phyloP scores from a whole-genome alignment of 768 basidiomycete species.

The Leccinum fibrillosum region DNA sequence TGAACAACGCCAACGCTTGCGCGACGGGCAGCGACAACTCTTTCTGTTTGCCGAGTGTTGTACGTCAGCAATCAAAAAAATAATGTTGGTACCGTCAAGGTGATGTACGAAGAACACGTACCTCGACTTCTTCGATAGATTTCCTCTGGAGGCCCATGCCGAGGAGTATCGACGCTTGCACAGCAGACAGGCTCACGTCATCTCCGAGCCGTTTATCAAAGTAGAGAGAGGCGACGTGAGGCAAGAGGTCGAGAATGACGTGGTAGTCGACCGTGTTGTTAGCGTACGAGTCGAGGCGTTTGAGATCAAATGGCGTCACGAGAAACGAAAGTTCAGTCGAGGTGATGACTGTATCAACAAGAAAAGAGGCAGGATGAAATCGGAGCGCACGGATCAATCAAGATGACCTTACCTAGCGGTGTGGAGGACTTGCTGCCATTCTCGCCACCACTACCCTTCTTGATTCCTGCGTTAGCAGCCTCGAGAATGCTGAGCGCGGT shows the following conservation, averaged over 20 bases:
- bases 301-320: conserved; percentile 90
- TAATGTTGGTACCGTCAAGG: background rate
- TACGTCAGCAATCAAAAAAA: conserved; percentile 5
- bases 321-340: conserved; percentile 54
- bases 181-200: conserved; percentile 71
- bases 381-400: background rate
- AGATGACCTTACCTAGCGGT: conserved; percentile 15
- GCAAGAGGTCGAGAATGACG: conserved; percentile 89
- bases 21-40: conserved; percentile 84
- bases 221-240: conserved; percentile 74
- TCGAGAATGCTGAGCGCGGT: conserved; percentile 87
- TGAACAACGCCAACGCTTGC: conserved; percentile 87
- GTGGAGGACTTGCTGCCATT: conserved; percentile 32
- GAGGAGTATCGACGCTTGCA: conserved; percentile 89
- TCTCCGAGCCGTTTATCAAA: conserved; percentile 73
- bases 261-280: conserved; percentile 97
- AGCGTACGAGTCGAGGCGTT: conserved; percentile 92
- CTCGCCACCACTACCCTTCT: conserved; percentile 32
- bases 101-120: conserved; percentile 28
- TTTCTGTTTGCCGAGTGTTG: conserved; percentile 38
- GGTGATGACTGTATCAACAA: conserved; percentile 11
- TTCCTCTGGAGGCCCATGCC: conserved; percentile 90
- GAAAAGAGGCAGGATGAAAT: too few relatives aligned
- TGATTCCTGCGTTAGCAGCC: conserved; percentile 67
- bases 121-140: conserved; percentile 85